Base-by-base conservation (phyloP, 345 rosid genomes). In the Gossypioides kirkii region DNA sequence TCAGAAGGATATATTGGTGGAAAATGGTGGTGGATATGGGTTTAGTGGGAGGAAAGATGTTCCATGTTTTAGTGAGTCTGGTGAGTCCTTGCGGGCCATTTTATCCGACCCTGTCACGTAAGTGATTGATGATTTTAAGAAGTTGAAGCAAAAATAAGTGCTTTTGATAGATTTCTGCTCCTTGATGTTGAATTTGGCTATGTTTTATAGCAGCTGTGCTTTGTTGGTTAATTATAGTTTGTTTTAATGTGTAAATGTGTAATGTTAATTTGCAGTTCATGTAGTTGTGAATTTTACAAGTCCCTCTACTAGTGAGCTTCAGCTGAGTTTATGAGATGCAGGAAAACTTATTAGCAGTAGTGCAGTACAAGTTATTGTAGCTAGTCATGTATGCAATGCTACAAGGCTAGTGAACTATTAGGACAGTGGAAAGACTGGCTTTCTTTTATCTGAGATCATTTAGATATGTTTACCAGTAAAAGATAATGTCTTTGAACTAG, bases 101-200 rank as follows among this genome's bases (percentile, higher is more conserved):
- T 83, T 91, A 47, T 90, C 97, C 7, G 95, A 93, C 75, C 92
- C 96, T 70, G 82, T 89, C 59, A 85, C 89, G 97, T 94, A 83
- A 94, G 92, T 80, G 23, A 13, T 16, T 54, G 16, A 47, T 14
- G 25, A 14, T 22, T 43, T 42, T 43, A 22, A 20, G 32, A 61
- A 45, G n/a, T 42, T 60, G 58, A 72, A 10, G 11, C 41, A 49
- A 47, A 16, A 17, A 28, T 61, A 2, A 50, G 5, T 50, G n/a
- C 17, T 26, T 49, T 49, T 50, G 16, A 17, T 50, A 50, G 16
- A 28, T 50, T 67, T 50, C 59, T 69, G 41, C 14, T n/a, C 41
- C 52, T 22, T 47, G 42, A 47, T 67, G 38, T 67, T 25, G 42
- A 67, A 47, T 46, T 47, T 25, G 38, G 18, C 9, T 9, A 13